Base-by-base conservation (phyloP, 306 rosid species). In the Casuarina equisetifolia region DNA sequence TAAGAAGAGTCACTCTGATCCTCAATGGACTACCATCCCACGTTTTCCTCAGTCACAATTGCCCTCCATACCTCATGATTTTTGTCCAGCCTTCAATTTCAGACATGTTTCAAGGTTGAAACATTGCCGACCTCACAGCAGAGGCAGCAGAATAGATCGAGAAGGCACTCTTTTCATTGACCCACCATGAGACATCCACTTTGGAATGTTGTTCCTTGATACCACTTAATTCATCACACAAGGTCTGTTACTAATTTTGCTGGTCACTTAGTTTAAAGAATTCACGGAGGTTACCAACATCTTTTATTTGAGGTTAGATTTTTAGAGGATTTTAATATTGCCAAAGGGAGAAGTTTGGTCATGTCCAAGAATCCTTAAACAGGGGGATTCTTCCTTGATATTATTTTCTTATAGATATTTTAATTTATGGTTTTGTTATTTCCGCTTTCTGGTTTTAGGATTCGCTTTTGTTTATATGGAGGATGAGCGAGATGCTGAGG, bases 391-490 rank as follows among this genome's bases (percentile, higher is more conserved):
- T 58, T 49, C 52, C 85, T 45, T 58, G 35, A 58, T 73, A 73
- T 76, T 9, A 62, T 78, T 67, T 40, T 55, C 67, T 46, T 17
- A 54, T 45, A 40, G 64, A 44, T 43, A 19, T 53, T 36, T 11
- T 73, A 58, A 39, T 70, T 48, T 64, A 54, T 72, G 75, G 71
- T 54, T 46, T 66, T 15, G 53, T 76, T 55, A 45, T 43, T 72
- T 88, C 77, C 40, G 68, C 74, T 32, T 7, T 73, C 78, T 84
- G 66, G 59, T 19, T 84, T 50, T 76, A 96, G 99, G 99, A 42
- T 96, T 96, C 80, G 97, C 99, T 86, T 96, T 96, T 79, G 86
- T 96, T 74, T 96, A 92, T 70, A 96, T 96, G 99, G 99, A 96
- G 50, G 98, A 96, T 51, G 99, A 96, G 54, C 90, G 96, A 86